A percentile compares a stretch with the other conserved stretches of the same genome.
Evolutionary conservation across 1,284 basidiomycete species (phyloP).

Genomic region (Apiotrichum brassicae): DNA sequence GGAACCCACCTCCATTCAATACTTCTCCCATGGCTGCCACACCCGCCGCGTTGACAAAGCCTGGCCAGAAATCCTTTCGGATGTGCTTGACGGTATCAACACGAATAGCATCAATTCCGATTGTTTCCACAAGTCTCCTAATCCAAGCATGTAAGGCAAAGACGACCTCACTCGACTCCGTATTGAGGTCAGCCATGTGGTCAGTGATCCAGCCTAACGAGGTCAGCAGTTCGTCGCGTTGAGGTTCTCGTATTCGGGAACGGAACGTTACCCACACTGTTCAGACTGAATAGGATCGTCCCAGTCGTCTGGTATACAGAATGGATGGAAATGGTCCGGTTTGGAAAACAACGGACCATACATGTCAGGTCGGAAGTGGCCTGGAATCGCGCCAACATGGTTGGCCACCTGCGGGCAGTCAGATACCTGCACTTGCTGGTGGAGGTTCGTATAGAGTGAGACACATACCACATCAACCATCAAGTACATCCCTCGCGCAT

Average conservation of each 20-base stretch:
- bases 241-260: not conserved
- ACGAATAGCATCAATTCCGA: constrained; percentile 47
- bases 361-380: constrained; percentile 25
- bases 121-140: constrained; percentile 43
- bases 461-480: constrained; percentile 50
- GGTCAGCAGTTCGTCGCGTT: not conserved
- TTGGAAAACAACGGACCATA: constrained; percentile 10
- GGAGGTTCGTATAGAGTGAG: constrained; percentile 38
- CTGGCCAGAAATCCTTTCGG: constrained; percentile 51
- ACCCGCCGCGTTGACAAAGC: constrained; percentile 45
- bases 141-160: constrained; percentile 48
- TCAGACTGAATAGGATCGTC: constrained; percentile 48
- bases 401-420: constrained; percentile 29
- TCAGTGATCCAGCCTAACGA: constrained; percentile 46
- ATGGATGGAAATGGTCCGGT: constrained; percentile 43
- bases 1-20: constrained; percentile 42
- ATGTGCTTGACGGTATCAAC: constrained; percentile 52
- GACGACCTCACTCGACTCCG: constrained; percentile 47
- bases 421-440: not conserved
- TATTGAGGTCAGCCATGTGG: constrained; percentile 49
- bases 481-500: constrained; percentile 49
- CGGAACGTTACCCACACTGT: constrained; percentile 42
- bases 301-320: constrained; percentile 47
- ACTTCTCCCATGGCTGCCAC: constrained; percentile 51
- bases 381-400: constrained; percentile 46